These are phyloP conservation scores for Atractiella rhizophila DNA, from an alignment of 768 basidiomycete genomes.

Conservation along the genomic window DNA sequence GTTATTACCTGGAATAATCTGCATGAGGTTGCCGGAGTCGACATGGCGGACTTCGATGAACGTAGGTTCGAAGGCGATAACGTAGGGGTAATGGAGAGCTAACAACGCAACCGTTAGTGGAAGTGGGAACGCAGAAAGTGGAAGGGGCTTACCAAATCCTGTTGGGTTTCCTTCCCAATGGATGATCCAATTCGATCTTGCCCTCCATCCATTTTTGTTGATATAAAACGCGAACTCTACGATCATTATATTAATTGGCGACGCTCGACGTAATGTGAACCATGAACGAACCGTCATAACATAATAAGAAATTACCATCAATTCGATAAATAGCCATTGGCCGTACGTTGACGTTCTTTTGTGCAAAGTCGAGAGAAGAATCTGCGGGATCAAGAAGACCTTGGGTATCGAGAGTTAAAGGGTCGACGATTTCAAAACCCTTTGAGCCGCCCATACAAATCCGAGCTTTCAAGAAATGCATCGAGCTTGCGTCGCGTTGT, in stretches of 20 bases:
- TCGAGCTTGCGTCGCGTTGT: constrained; percentile 91
- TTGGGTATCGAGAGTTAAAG: constrained; percentile 90
- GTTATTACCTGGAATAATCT: constrained; percentile 41
- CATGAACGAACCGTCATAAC: constrained; percentile 61
- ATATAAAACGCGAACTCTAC: constrained; percentile 97
- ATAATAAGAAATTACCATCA: constrained; percentile 83
- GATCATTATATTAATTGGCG: no score
- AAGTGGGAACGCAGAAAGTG: constrained; percentile 1
- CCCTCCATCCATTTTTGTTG: constrained; percentile 80
- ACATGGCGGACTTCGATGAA: constrained; percentile 95
- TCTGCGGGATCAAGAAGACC: constrained; percentile 82
- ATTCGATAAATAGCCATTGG: constrained; percentile 95
- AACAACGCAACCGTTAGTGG: constrained; percentile 1
- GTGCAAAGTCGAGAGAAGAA: constrained; percentile 70
- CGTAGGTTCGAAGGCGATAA: constrained; percentile 81
- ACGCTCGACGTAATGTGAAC: background rate
- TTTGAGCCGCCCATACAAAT: constrained; percentile 90
- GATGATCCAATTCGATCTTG: constrained; percentile 75
- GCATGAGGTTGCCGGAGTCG: constrained; percentile 66
- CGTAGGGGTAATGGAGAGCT: constrained; percentile 92
- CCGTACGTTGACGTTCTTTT: constrained; percentile 58
- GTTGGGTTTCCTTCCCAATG: constrained; percentile 89
- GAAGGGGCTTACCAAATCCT: constrained; percentile 50
- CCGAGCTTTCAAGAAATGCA: constrained; percentile 90
- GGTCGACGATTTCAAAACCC: constrained; percentile 94